Evolutionary conservation across 148 eudicot genomes (phyloP), one percentile per base, ranked within the genome.

Genomic region (Arctostaphylos glauca): DNA sequence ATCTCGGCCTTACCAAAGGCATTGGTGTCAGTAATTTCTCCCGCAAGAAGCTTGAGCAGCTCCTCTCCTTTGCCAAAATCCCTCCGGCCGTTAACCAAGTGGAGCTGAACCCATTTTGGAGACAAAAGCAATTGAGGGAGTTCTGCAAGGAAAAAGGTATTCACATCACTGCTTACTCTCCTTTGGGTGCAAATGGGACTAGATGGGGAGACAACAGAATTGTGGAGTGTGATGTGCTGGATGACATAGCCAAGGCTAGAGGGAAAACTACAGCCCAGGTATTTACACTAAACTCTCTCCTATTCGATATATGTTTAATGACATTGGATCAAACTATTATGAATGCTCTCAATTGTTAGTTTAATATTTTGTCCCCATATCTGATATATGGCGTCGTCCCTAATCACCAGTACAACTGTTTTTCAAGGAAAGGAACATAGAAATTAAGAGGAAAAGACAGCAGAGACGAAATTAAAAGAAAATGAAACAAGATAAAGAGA

Each of bases 1-100:
- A 87, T 79, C 90, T 94, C 15, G 94, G 97, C 23, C 88, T 94
- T 46, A 88, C 95, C 25, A 94, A 88, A 81, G 87, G 85, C 77
- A 92, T 94, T 81, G 98, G 98, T 62, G 97, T 94, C 58, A 93
- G 98, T 80, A 94, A 94, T 68, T 94, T 92, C 86, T 84, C 90
- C 50, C 82, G 89, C 76, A 85, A 84, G 79, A 92, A 87, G 85
- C 88, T 94, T 5, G 79, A 84, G 3, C 66, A 90, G 53, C 87
- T 94, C 62, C 83, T 94, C 71, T 80, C 91, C 9, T 21, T 81
- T 31, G 92, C 98, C 76, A 89, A 88, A 74, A 93, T 93, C 43
- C 94, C 93, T 2, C 98, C 98, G 0, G 92, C 95, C 19, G 89
- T 91, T 44, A 93, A 94, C 81, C 98, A 94, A 90, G 98, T 74